A percentile compares a stretch with the other conserved stretches of the same genome.
phyloP scores from a whole-genome alignment of 345 rosid genomes.

The Salix purpurea region DNA sequence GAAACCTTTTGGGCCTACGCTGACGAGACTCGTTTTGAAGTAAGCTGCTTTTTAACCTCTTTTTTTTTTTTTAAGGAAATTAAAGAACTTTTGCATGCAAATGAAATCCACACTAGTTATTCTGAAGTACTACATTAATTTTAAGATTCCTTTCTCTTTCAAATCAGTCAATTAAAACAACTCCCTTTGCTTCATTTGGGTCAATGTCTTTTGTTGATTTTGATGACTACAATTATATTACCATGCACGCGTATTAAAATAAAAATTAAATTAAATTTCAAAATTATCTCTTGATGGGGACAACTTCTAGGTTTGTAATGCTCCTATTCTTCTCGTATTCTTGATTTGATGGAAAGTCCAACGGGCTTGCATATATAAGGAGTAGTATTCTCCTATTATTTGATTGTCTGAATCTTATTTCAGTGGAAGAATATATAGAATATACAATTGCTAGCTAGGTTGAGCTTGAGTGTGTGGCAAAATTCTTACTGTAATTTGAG shows the following conservation, averaged over 20 bases:
- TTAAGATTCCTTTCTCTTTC: constrained; percentile 12
- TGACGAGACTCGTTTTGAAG: constrained; percentile 20
- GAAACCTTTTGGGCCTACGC: constrained; percentile 22
- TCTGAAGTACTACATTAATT: constrained; percentile 16
- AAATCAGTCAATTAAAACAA: constrained; percentile 14
- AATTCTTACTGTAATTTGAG: too few relatives aligned
- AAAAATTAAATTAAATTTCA: neutral
- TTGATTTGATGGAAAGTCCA: too few relatives aligned
- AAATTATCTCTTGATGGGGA: neutral
- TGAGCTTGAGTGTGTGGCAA: too few relatives aligned
- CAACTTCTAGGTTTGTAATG: neutral
- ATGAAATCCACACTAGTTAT: constrained; percentile 14
- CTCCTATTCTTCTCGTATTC: too few relatives aligned
- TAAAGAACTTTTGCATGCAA: constrained; percentile 47
- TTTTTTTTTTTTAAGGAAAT: constrained; percentile 29
- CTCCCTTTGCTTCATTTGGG: constrained; percentile 23
- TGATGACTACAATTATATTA: neutral
- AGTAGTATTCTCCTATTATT: too few relatives aligned
- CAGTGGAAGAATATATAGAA: too few relatives aligned
- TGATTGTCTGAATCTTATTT: too few relatives aligned
- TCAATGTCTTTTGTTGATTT: constrained; percentile 21
- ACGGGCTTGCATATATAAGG: too few relatives aligned
- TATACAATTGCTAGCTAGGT: too few relatives aligned
- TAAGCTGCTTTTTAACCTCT: constrained; percentile 40
- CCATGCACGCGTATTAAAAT: neutral